Conservation (phyloP, 139 green algal species). For the Mesostigma viride region DNA sequence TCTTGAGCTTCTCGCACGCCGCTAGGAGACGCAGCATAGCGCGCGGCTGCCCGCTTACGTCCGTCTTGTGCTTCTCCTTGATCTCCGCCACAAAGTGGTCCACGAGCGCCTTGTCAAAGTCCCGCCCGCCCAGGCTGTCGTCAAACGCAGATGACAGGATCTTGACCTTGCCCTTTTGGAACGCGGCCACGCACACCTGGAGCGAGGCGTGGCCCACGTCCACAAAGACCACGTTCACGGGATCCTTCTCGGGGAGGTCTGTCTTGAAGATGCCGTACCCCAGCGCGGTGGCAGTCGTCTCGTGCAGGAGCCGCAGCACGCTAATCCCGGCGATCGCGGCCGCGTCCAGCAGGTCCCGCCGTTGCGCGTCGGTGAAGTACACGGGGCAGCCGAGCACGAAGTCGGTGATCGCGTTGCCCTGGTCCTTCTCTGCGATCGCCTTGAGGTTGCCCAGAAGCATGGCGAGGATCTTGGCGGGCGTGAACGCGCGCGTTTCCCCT, state of each 20-base stretch:
- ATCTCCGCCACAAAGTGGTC: conserved; percentile 85
- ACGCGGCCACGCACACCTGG: conserved; percentile 79
- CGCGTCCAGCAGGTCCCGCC: conserved; percentile 40
- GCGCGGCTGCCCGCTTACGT: conserved; percentile 68
- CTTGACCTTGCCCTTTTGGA: conserved; percentile 76
- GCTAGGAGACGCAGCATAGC: conserved; percentile 70
- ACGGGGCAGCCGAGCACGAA: conserved; percentile 80
- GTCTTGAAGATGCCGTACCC: conserved; percentile 98
- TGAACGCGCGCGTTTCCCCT: conserved; percentile 41
- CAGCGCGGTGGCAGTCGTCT: conserved; percentile 89
- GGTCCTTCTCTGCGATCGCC: conserved; percentile 74
- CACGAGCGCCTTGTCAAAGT: conserved; percentile 85
- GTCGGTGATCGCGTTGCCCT: conserved; percentile 68
- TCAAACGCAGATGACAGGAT: conserved; percentile 85
- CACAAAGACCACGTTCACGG: conserved; percentile 84
- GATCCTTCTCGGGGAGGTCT: conserved; percentile 75
- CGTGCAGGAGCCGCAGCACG: conserved; percentile 87
- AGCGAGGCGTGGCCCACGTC: conserved; percentile 80
- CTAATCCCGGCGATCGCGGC: conserved; percentile 66
- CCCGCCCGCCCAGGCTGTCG: conserved; percentile 71
- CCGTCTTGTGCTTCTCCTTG: conserved; percentile 61
- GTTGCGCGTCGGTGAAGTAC: conserved; percentile 61
- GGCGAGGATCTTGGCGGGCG: conserved; percentile 63
- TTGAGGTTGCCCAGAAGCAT: conserved; percentile 86
- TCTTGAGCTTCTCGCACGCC: conserved; percentile 83